Evolutionary conservation across 2,329 filamentous ascomycete species (phyloP), one percentile per base, ranked within the genome.

Genomic region (Epichloe scottii): DNA sequence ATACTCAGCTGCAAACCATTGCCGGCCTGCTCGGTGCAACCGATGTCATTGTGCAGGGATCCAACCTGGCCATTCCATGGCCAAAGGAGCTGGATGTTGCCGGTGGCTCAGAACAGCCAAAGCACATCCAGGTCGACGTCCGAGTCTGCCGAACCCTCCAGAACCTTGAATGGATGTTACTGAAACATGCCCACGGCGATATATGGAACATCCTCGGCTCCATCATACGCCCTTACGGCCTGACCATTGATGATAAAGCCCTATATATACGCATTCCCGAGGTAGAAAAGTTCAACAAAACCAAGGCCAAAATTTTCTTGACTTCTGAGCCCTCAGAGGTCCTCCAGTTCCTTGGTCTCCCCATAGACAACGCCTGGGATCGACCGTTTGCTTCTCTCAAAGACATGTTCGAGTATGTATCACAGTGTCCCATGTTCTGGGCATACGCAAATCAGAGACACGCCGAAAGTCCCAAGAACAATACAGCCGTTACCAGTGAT

Each of bases 121-220:
- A 46, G 34, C 77, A 73, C 59, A 75, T 87, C 4, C 87, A 93
- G 58, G 71, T 91, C 26, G 87, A 93, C 60, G 63, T 91, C 1
- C 73, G 78, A 33, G 62, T 83, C 23, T 81, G 74, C 51, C 58
- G 59, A 2, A 68, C 64, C 1, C 55, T 66, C 0, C 60, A 67
- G 14, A 58, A 65, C 49, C 73, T 77, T 55, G 69, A 72, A 33
- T 91, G 86, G 85, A 71, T 74, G 38, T 65, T 79, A 3, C 89
- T 89, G 66, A 79, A 79, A 56, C 73, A 84, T 39, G 76, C 79
- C 0, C 87, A 91, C 58, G 84, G 85, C n/a, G 87, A 91, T 57
- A 51, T 81, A 0, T 82, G 82, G 74, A 84, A 79, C 53, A 62
- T 81, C 8, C 62, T 91, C 0, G 84, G 85, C 5, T 71, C 76